Conservation (phyloP, 148 eudicot species). For the Rhododendron griersonianum region DNA sequence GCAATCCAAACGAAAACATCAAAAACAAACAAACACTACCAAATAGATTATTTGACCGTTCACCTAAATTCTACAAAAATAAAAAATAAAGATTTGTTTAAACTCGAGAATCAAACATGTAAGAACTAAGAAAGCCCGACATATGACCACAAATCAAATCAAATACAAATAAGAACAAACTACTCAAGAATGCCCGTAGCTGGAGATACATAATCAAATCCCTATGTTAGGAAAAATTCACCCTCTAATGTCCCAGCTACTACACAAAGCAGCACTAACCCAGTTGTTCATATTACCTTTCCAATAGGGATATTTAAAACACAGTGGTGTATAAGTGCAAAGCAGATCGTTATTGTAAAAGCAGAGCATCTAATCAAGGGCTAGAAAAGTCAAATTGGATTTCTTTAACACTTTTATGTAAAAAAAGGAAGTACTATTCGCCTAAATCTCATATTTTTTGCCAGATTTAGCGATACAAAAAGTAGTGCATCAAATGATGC, state of each 20-base stretch:
- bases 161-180: not conserved
- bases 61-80: not conserved
- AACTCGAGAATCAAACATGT: not conserved
- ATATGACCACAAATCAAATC: not conserved
- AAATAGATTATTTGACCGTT: not conserved
- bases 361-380: not conserved
- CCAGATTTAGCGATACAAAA: too few relatives aligned
- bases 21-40: not conserved
- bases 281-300: not conserved
- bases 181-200: not conserved
- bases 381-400: not conserved
- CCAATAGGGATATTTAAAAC: not conserved
- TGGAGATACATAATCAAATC: not conserved
- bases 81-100: not conserved
- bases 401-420: not conserved
- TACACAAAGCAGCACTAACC: not conserved
- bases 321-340: not conserved
- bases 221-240: not conserved
- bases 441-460: too few relatives aligned
- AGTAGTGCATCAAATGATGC: too few relatives aligned
- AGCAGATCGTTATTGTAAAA: not conserved
- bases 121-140: not conserved
- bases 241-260: not conserved
- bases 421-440: too few relatives aligned
- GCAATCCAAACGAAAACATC: not conserved